Conservation (phyloP, 768 basidiomycete genomes). For the Termitomyces sp. region DNA sequence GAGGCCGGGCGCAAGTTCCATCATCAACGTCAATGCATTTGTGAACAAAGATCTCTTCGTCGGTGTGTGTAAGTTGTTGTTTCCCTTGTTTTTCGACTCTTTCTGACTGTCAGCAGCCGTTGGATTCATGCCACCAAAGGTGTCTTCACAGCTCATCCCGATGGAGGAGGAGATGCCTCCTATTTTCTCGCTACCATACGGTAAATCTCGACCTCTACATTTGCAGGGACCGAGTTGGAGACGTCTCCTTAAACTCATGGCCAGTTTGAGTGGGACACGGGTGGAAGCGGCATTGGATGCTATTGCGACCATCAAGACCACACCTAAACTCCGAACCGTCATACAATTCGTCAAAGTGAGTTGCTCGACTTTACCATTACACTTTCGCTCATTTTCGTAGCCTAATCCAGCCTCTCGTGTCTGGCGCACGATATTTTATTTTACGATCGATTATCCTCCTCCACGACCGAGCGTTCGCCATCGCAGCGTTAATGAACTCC, state of each 20-base stretch:
- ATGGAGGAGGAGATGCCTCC: constrained; percentile 60
- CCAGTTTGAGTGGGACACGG: constrained; percentile 61
- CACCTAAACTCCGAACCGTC: constrained; percentile 63
- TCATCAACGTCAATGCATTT: constrained; percentile 40
- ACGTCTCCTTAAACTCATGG: constrained; percentile 69
- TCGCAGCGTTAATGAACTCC: constrained; percentile 59
- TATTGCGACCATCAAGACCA: constrained; percentile 47
- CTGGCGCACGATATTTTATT: constrained; percentile 76
- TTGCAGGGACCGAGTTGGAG: constrained; percentile 73
- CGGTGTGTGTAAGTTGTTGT: constrained; percentile 54
- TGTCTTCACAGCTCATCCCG: constrained; percentile 38
- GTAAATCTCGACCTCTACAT: constrained; percentile 62
- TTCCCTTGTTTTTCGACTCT: background rate
- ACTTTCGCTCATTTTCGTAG: constrained; percentile 26
- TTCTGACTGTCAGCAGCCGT: constrained; percentile 41
- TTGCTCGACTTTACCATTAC: background rate
- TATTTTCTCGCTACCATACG: constrained; percentile 69
- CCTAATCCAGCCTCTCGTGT: constrained; percentile 51
- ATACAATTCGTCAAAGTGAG: constrained; percentile 76
- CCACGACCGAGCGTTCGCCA: constrained; percentile 35
- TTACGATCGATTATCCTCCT: constrained; percentile 66
- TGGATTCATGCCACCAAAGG: constrained; percentile 56
- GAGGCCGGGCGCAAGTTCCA: constrained; percentile 4
- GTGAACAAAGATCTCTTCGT: constrained; percentile 51
- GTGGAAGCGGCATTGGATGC: constrained; percentile 71